Evolutionary conservation across 495 filamentous ascomycete species (phyloP).

Genomic region (Xylaria palmicola): DNA sequence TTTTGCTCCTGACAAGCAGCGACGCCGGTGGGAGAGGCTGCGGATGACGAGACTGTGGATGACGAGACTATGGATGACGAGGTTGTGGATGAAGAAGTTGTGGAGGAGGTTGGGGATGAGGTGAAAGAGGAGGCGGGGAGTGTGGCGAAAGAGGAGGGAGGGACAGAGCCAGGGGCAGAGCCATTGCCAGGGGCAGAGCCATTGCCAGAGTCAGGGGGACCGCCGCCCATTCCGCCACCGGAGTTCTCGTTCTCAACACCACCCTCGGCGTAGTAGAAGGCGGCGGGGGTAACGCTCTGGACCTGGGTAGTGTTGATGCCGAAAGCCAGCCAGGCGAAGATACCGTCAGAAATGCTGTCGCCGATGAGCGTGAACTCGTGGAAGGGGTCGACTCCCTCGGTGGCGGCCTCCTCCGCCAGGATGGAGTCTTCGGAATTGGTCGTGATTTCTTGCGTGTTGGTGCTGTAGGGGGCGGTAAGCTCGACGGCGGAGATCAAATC

Average conservation of each 20-base stretch:
- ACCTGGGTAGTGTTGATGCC: constrained; percentile 45
- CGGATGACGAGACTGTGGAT: too few relatives aligned
- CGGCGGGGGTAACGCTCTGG: background rate
- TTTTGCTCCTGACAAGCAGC: too few relatives aligned
- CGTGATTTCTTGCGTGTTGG: constrained; percentile 51
- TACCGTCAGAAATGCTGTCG: constrained; percentile 49
- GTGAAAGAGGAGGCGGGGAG: too few relatives aligned
- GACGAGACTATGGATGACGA: too few relatives aligned
- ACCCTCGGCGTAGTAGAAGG: background rate
- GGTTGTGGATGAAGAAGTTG: too few relatives aligned
- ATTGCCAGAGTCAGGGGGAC: background rate
- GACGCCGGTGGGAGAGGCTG: too few relatives aligned
- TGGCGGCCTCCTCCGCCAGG: constrained; percentile 45
- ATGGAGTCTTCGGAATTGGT: constrained; percentile 55
- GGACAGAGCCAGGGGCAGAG: too few relatives aligned
- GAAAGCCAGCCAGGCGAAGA: constrained; percentile 58
- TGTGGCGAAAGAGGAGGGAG: too few relatives aligned
- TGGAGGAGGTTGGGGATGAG: too few relatives aligned
- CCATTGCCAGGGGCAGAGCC: too few relatives aligned
- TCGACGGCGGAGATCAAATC: constrained; percentile 46
- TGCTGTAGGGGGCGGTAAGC: constrained; percentile 51
- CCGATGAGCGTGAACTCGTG: constrained; percentile 58
- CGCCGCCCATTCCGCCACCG: background rate
- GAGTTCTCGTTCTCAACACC: background rate
- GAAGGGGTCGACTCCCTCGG: constrained; percentile 59